Conservation (phyloP, 306 rosid genomes). For the Astragalus membranaceus region DNA sequence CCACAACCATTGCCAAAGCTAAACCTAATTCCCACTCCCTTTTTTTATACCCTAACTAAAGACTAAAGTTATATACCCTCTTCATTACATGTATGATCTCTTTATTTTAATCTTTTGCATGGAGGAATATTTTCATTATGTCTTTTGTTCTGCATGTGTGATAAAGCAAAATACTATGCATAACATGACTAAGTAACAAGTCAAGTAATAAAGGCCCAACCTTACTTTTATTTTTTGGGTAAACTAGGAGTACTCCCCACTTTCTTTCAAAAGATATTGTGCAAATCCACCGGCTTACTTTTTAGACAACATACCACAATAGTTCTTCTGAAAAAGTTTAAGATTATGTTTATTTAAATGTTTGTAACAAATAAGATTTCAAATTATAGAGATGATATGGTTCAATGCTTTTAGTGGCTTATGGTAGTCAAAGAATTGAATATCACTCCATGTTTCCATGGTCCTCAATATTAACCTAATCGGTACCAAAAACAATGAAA, state of each 20-base stretch:
- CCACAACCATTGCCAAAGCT: slow-evolving; percentile 7
- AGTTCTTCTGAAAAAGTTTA: background rate
- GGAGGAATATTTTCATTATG: slow-evolving; percentile 31
- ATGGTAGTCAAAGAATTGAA: no score
- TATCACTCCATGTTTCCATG: no score
- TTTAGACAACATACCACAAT: background rate
- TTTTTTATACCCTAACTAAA: slow-evolving; percentile 22
- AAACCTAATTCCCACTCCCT: background rate
- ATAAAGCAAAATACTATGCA: slow-evolving; percentile 22
- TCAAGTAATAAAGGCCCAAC: slow-evolving; percentile 2
- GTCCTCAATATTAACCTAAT: no score
- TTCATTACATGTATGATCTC: background rate
- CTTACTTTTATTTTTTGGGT: slow-evolving; percentile 24
- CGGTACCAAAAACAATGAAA: no score
- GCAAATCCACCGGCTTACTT: slow-evolving; percentile 15
- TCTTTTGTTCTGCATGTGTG: slow-evolving; percentile 28
- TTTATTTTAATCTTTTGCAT: slow-evolving; percentile 22
- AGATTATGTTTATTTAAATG: background rate
- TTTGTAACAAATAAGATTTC: no score
- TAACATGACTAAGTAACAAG: slow-evolving; percentile 15
- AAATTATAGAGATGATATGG: no score
- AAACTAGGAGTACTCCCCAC: slow-evolving; percentile 19
- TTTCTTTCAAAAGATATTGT: slow-evolving; percentile 25
- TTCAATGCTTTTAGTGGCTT: no score
- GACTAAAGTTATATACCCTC: slow-evolving; percentile 19